Evolutionary conservation across 208 protist genomes (phyloP).

Genomic region (Trypanosomatidae sp.): DNA sequence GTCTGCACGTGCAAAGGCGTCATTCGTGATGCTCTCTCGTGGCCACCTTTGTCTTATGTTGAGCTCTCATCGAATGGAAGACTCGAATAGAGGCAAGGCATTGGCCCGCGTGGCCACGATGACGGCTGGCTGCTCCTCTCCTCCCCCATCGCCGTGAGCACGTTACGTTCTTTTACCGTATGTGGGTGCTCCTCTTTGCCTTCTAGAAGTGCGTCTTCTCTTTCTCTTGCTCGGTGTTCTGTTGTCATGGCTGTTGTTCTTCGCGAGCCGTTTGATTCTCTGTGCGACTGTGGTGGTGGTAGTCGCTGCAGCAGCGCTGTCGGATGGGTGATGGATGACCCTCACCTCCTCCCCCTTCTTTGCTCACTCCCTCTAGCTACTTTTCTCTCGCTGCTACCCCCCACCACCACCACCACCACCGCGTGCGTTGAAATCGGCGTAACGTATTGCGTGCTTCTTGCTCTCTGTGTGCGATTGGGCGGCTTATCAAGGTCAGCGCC

Average conservation of each 20-base stretch:
- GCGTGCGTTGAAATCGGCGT: background rate
- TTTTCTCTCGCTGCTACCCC: too few relatives aligned
- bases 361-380: background rate
- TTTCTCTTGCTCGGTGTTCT: background rate
- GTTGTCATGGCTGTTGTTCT: background rate
- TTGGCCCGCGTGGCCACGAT: background rate
- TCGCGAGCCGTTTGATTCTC: background rate
- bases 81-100: background rate
- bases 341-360: background rate
- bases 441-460: background rate
- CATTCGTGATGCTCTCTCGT: background rate
- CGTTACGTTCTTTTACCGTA: background rate
- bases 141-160: background rate
- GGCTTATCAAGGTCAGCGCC: background rate
- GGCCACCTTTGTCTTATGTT: background rate
- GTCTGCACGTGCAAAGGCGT: background rate
- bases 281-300: background rate
- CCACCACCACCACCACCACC: too few relatives aligned
- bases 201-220: background rate
- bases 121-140: background rate
- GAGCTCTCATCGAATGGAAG: background rate
- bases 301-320: background rate
- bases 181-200: background rate
- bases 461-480: background rate
- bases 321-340: background rate